Conservation (phyloP, 225 moss, liverwort and hornwort genomes). For the Straminergon stramineum region DNA sequence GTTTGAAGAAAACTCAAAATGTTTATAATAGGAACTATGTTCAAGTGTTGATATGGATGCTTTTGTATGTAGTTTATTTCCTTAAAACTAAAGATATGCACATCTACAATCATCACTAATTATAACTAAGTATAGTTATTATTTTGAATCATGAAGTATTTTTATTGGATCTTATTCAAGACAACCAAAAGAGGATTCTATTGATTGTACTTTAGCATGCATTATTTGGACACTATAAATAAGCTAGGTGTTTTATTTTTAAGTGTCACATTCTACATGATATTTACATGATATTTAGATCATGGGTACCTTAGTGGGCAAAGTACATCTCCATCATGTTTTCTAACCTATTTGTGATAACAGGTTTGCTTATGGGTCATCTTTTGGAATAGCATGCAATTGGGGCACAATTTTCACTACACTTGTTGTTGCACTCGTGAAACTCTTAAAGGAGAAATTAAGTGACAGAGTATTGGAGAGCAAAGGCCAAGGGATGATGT, state of each 20-base stretch:
- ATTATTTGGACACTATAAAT: neutral
- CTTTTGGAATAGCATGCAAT: slow-evolving; percentile 58
- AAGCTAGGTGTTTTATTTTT: neutral
- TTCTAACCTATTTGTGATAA: neutral
- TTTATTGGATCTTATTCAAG: neutral
- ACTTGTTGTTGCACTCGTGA: neutral
- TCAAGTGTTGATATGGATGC: neutral
- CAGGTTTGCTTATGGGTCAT: slow-evolving; percentile 57
- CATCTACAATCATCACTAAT: neutral
- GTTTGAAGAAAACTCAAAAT: neutral
- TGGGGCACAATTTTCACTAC: neutral
- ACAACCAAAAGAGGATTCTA: neutral
- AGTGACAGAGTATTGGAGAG: too few relatives aligned
- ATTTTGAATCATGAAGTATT: neutral
- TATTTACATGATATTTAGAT: neutral
- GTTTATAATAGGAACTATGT: neutral
- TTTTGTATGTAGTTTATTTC: neutral
- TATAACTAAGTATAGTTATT: neutral
- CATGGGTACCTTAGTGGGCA: neutral
- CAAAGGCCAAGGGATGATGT: neutral
- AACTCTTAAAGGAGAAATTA: neutral
- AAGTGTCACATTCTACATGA: rapidly evolving
- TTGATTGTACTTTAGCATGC: neutral
- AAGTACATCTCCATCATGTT: neutral
- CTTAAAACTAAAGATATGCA: neutral